Evolutionary conservation across 1,284 basidiomycete genomes (phyloP).

Genomic region (Moesziomyces aphidis): DNA sequence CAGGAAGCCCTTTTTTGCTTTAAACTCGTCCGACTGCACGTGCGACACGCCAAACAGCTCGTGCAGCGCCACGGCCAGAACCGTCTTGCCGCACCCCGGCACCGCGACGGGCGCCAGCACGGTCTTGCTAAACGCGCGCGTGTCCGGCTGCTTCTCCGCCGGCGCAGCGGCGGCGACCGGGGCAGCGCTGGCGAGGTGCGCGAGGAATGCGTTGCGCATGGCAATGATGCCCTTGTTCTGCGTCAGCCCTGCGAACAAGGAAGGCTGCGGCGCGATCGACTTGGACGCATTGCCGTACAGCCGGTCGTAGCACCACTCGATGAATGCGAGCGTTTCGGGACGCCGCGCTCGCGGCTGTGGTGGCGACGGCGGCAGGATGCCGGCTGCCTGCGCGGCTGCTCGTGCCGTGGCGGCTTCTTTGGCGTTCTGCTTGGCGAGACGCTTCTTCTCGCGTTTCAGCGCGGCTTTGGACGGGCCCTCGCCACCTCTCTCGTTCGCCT

Average conservation of each 20-base stretch:
- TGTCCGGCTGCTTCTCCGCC: conserved; percentile 29
- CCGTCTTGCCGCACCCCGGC: conserved; percentile 95
- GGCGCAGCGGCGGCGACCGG: conserved; percentile 33
- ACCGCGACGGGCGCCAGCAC: conserved; percentile 89
- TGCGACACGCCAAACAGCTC: conserved; percentile 84
- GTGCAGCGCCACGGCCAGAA: conserved; percentile 81
- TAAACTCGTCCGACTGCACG: conserved; percentile 86
- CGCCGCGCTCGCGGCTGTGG: conserved; percentile 52
- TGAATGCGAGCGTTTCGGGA: conserved; percentile 59
- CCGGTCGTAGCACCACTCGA: conserved; percentile 61
- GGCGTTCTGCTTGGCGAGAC: conserved; percentile 8
- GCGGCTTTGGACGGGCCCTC: conserved; percentile 25
- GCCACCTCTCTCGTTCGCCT: background rate
- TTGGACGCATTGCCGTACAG: conserved; percentile 68
- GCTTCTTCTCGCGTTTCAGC: conserved; percentile 32
- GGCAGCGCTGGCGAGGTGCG: conserved; percentile 70
- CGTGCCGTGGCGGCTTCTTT: conserved; percentile 1
- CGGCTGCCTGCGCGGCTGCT: conserved; percentile 25
- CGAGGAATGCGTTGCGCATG: conserved; percentile 82
- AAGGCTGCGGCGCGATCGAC: conserved; percentile 76
- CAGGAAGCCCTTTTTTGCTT: conserved; percentile 83
- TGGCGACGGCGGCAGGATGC: conserved; percentile 34
- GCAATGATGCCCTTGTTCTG: conserved; percentile 85
- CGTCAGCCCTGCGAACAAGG: conserved; percentile 76
- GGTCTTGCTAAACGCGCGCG: conserved; percentile 76